Percentiles rank a stretch among this genome's conserved stretches.
Evolutionary conservation across 305 asterid species (phyloP).

Genomic region (Stenogyne calaminthoides): DNA sequence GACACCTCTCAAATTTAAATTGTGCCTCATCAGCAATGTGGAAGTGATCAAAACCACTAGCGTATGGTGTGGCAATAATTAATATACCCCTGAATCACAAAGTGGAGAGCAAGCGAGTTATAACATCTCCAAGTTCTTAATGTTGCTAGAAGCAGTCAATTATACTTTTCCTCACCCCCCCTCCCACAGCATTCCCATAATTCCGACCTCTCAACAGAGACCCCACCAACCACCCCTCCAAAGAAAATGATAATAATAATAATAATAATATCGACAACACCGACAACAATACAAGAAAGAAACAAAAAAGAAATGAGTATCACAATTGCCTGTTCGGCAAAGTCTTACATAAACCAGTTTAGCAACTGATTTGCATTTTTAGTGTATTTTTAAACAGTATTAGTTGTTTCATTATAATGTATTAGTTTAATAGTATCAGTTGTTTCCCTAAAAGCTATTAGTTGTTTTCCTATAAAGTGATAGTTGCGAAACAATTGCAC

Average conservation of each 20-base stretch:
- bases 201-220: too few species aligned
- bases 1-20: slow-evolving; percentile 87
- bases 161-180: neutral
- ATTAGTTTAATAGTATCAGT: too few species aligned
- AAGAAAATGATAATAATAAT: neutral
- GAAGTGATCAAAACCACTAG: slow-evolving; percentile 97
- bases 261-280: too few species aligned
- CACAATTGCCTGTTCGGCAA: too few species aligned
- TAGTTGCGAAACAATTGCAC: too few species aligned
- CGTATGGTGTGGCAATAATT: slow-evolving; percentile 93
- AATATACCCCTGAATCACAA: slow-evolving; percentile 68
- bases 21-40: slow-evolving; percentile 95
- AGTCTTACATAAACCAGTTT: too few species aligned
- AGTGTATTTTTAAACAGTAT: too few species aligned
- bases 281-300: neutral
- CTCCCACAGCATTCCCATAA: neutral
- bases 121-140: slow-evolving; percentile 8
- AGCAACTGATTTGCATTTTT: too few species aligned
- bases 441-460: too few species aligned
- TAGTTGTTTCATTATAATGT: too few species aligned
- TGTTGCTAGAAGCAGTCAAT: slow-evolving; percentile 17
- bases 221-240: neutral
- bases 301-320: slow-evolving; percentile 12
- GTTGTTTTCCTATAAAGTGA: too few species aligned
- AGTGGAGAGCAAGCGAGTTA: slow-evolving; percentile 23